phyloP scores from a whole-genome alignment of 805 yeast genomes.

The Ogataea saltuana region DNA sequence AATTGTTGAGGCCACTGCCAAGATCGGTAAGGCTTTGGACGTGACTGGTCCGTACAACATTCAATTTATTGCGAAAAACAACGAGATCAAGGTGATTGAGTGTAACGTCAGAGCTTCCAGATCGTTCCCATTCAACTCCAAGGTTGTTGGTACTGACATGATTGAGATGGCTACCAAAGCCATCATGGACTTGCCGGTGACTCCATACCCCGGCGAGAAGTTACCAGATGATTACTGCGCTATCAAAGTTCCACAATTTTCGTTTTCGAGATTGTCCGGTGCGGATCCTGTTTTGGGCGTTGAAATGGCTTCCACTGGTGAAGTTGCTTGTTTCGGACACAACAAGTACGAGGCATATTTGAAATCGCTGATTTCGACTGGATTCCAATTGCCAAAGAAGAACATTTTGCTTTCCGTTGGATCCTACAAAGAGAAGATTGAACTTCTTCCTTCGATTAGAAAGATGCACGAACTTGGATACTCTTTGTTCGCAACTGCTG shows the following conservation, averaged over 20 bases:
- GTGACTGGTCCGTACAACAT: constrained; percentile 98
- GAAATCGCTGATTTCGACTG: constrained; percentile 92
- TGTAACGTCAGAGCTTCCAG: constrained; percentile 99
- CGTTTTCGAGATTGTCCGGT: constrained; percentile 94
- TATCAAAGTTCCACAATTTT: constrained; percentile 95
- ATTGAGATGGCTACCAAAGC: constrained; percentile 98
- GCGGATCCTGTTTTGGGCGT: constrained; percentile 98
- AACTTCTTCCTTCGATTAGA: constrained; percentile 83
- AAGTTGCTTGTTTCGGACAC: constrained; percentile 95
- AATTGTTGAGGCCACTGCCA: constrained; percentile 93
- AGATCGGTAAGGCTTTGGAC: constrained; percentile 91
- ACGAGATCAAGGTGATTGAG: constrained; percentile 95
- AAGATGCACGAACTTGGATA: constrained; percentile 81
- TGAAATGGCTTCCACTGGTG: constrained; percentile 99
- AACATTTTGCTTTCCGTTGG: constrained; percentile 93
- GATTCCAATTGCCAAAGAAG: constrained; percentile 92
- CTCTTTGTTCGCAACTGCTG: constrained; percentile 95
- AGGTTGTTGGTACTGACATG: constrained; percentile 94
- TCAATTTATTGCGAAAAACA: constrained; percentile 94
- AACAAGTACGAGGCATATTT: constrained; percentile 96
- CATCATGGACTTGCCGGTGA: constrained; percentile 81
- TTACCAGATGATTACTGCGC: constrained; percentile 95
- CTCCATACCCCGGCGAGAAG: constrained; percentile 86
- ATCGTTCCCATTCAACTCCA: constrained; percentile 97
- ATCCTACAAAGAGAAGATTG: constrained; percentile 94